These are phyloP conservation scores for Kregervanrija pseudodelftensis DNA, from an alignment of 805 yeast genomes.

Conservation along the genomic window DNA sequence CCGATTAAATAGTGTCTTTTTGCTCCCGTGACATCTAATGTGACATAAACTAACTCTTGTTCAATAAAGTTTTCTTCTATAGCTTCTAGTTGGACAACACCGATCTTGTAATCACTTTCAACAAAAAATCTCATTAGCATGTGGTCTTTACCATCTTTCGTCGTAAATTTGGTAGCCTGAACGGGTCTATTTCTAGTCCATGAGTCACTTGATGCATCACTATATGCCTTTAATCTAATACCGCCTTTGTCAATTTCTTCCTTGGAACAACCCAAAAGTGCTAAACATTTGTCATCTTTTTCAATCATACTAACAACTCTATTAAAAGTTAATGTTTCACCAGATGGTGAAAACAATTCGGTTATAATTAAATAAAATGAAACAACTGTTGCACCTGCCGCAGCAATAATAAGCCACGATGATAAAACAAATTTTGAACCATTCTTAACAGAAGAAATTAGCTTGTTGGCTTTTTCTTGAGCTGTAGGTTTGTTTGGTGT, in stretches of 20 bases:
- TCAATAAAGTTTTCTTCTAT: conserved; percentile 57
- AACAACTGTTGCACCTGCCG: conserved; percentile 58
- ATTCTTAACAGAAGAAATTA: conserved; percentile 42
- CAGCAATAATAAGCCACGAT: conserved; percentile 57
- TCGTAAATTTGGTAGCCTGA: conserved; percentile 54
- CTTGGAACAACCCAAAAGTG: conserved; percentile 36
- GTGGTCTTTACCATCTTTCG: conserved; percentile 73
- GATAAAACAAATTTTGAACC: conserved; percentile 58
- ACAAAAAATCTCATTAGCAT: conserved; percentile 81
- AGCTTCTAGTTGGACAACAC: conserved; percentile 75
- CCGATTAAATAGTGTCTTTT: conserved; percentile 59
- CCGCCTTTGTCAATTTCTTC: conserved; percentile 36
- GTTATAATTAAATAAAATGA: conserved; percentile 70
- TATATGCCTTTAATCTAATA: conserved; percentile 70
- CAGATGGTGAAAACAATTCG: conserved; percentile 81
- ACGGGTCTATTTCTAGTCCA: conserved; percentile 90
- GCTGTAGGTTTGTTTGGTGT: conserved; percentile 6
- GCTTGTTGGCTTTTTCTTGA: conserved; percentile 22
- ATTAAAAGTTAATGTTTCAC: conserved; percentile 86
- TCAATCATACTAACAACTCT: conserved; percentile 75
- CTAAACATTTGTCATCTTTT: conserved; percentile 52
- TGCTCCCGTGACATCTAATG: conserved; percentile 68
- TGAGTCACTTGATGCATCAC: conserved; percentile 60
- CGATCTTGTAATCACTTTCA: conserved; percentile 59
- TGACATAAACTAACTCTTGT: conserved; percentile 65